phyloP scores from a whole-genome alignment of 305 asterid genomes.

The Fraxinus greggii region DNA sequence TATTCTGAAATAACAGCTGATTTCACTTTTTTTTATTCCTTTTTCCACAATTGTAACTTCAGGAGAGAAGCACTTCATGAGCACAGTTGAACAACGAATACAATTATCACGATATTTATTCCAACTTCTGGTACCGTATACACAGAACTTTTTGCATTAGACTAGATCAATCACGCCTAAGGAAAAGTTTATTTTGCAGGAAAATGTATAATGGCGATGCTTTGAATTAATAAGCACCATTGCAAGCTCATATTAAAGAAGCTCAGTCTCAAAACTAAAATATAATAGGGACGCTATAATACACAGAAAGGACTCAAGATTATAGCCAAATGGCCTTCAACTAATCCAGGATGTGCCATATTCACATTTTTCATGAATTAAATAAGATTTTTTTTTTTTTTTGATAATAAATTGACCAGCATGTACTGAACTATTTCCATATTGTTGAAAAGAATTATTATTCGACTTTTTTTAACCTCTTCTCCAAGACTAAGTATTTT shows the following conservation, averaged over 20 bases:
- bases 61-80: constrained; percentile 4
- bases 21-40: not conserved
- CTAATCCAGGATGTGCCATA: constrained; percentile 4
- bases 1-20: not conserved
- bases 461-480: constrained; percentile 3
- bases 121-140: constrained; percentile 5
- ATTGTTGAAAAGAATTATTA: not conserved
- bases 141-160: not conserved
- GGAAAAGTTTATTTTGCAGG: not conserved
- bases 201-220: not conserved
- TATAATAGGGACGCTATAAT: not conserved
- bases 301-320: not conserved
- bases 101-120: not conserved
- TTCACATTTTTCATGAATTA: not conserved
- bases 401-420: not conserved
- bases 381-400: not conserved
- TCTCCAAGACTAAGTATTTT: constrained; percentile 1
- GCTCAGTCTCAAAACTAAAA: constrained; percentile 7
- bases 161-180: not conserved
- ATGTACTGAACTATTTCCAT: not conserved
- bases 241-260: constrained; percentile 6
- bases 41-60: constrained; percentile 1
- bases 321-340: constrained; percentile 2
- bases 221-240: constrained; percentile 13
- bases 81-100: not conserved